phyloP scores from a whole-genome alignment of 352 stramenopile species.

The Phytopythium oedochilum region DNA sequence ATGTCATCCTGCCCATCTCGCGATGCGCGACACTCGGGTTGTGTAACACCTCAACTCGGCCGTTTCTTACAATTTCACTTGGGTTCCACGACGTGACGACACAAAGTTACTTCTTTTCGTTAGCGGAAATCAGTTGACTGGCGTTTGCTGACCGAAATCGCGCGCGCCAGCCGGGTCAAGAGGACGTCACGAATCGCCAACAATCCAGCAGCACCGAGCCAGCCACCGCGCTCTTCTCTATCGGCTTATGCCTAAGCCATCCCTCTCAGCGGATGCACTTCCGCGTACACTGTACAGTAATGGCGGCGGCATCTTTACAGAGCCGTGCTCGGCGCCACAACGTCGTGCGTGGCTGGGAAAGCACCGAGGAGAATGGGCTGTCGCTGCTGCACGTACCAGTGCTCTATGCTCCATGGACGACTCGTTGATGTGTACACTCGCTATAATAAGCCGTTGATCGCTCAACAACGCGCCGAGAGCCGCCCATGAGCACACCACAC shows the following conservation, averaged over 20 bases:
- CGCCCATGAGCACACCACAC: background rate
- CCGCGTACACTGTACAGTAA: background rate
- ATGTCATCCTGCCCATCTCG: background rate
- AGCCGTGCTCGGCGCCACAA: background rate
- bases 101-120: background rate
- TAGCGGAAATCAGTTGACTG: background rate
- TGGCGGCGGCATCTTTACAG: background rate
- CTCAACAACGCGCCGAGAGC: background rate
- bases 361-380: background rate
- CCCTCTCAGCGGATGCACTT: too few species aligned
- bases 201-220: slow-evolving; percentile 1
- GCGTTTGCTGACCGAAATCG: background rate
- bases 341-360: background rate
- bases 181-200: background rate
- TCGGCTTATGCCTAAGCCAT: too few species aligned
- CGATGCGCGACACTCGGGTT: background rate
- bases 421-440: too few species aligned
- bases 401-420: slow-evolving; percentile 1
- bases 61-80: background rate
- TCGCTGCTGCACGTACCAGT: too few species aligned
- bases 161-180: background rate
- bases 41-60: background rate
- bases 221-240: background rate
- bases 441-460: too few species aligned
- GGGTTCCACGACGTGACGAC: background rate